phyloP scores from a whole-genome alignment of 139 green algal genomes.

The Picochlorum sp. region DNA sequence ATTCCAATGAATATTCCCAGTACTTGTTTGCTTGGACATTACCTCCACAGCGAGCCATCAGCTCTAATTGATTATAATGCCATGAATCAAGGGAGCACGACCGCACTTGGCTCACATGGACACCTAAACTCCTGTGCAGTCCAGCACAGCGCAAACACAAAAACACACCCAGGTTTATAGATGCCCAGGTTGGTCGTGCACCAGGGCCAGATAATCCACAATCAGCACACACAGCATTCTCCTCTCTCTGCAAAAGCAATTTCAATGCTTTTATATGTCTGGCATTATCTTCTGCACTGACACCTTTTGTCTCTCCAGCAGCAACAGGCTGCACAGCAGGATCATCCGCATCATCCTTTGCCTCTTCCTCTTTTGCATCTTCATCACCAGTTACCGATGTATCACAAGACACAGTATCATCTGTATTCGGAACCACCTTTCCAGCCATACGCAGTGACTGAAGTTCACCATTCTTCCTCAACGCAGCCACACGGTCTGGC shows the following conservation, averaged over 20 bases:
- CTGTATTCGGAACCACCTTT: neutral
- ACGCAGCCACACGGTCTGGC: conserved; percentile 30
- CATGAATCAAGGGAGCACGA: conserved; percentile 56
- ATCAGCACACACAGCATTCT: conserved; percentile 58
- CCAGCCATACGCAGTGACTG: conserved; percentile 8
- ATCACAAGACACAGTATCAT: neutral
- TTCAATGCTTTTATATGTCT: conserved; percentile 43
- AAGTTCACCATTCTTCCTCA: conserved; percentile 25
- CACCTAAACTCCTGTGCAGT: conserved; percentile 54
- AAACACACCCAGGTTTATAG: conserved; percentile 63
- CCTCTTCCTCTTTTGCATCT: neutral
- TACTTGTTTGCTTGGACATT: conserved; percentile 48
- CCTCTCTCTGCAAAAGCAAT: conserved; percentile 31
- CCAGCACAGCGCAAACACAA: conserved; percentile 65
- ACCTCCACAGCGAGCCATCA: conserved; percentile 57
- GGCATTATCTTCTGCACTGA: conserved; percentile 66
- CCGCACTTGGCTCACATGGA: conserved; percentile 65
- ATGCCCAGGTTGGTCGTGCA: conserved; percentile 53
- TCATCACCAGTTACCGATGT: neutral
- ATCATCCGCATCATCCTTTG: neutral
- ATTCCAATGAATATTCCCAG: conserved; percentile 33
- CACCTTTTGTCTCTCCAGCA: conserved; percentile 67
- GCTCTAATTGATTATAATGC: conserved; percentile 41
- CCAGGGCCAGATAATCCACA: conserved; percentile 31
- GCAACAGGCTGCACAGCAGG: neutral